phyloP scores from a whole-genome alignment of 441 rosid genomes.

The Brassica balearica region DNA sequence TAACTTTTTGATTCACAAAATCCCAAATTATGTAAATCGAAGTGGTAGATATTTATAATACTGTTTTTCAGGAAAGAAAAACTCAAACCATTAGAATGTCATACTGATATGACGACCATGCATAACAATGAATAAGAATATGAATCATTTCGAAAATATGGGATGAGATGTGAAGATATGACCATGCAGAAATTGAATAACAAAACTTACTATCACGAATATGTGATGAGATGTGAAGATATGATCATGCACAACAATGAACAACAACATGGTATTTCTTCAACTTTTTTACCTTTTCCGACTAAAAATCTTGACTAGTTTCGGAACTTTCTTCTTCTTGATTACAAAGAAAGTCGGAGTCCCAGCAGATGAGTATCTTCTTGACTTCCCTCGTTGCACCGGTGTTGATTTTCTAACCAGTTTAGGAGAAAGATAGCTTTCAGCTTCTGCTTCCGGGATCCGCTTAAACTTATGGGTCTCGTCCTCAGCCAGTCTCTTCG shows the following conservation, averaged over 20 bases:
- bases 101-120: slow-evolving; percentile 3
- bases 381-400: slow-evolving; percentile 46
- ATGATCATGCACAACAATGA: not conserved
- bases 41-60: not conserved
- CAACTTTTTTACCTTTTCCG: slow-evolving; percentile 37
- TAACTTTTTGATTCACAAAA: not conserved
- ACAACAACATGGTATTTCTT: not conserved
- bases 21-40: not conserved
- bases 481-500: slow-evolving; percentile 49
- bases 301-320: slow-evolving; percentile 53
- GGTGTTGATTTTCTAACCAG: slow-evolving; percentile 49
- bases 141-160: not conserved
- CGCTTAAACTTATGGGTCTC: slow-evolving; percentile 47
- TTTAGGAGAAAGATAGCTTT: slow-evolving; percentile 32
- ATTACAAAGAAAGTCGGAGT: slow-evolving; percentile 45
- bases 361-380: slow-evolving; percentile 54
- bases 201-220: not conserved
- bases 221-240: slow-evolving; percentile 1
- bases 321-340: slow-evolving; percentile 59
- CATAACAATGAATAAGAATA: not conserved
- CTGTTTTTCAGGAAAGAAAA: not conserved
- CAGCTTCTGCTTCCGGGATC: slow-evolving; percentile 12
- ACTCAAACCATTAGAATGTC: not conserved
- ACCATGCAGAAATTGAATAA: not conserved
- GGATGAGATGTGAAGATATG: not conserved